These are phyloP conservation scores for Coemansia reversa DNA, from an alignment of 192 early-diverging fungal species.

Conservation along the genomic window DNA sequence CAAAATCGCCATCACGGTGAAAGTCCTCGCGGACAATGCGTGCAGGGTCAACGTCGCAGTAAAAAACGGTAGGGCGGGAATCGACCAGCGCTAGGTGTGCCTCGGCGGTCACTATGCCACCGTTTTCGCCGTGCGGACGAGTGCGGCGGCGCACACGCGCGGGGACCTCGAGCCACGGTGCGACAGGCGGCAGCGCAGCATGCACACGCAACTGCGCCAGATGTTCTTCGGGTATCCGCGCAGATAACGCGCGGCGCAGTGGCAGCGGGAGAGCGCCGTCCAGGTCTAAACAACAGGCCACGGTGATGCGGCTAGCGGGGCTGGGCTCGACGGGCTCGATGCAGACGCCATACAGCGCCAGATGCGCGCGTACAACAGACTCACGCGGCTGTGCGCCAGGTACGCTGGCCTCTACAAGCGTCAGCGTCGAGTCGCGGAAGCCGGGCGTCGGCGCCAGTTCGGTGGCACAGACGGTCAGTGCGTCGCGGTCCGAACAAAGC, in stretches of 20 bases:
- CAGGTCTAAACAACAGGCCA: conserved; percentile 42
- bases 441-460: conserved; percentile 12
- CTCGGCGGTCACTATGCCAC: conserved; percentile 18
- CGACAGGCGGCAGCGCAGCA: conserved; percentile 6
- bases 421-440: conserved; percentile 15
- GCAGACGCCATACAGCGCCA: conserved; percentile 35
- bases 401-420: conserved; percentile 48
- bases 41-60: conserved; percentile 15
- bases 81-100: conserved; percentile 18
- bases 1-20: not conserved
- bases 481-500: conserved; percentile 37
- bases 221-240: conserved; percentile 20
- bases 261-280: conserved; percentile 42
- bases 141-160: conserved; percentile 6
- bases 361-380: conserved; percentile 21
- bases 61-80: conserved; percentile 18
- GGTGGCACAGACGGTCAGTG: conserved; percentile 23
- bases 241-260: conserved; percentile 35
- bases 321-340: conserved; percentile 46
- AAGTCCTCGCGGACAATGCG: conserved; percentile 14
- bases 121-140: not conserved
- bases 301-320: conserved; percentile 37
- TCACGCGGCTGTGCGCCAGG: conserved; percentile 46
- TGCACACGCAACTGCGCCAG: conserved; percentile 10
- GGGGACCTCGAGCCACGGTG: conserved; percentile 24